A percentile compares a stretch with the other conserved stretches of the same genome.
Evolutionary conservation across 306 rosid species (phyloP).

Genomic region (Trifolium dubium): DNA sequence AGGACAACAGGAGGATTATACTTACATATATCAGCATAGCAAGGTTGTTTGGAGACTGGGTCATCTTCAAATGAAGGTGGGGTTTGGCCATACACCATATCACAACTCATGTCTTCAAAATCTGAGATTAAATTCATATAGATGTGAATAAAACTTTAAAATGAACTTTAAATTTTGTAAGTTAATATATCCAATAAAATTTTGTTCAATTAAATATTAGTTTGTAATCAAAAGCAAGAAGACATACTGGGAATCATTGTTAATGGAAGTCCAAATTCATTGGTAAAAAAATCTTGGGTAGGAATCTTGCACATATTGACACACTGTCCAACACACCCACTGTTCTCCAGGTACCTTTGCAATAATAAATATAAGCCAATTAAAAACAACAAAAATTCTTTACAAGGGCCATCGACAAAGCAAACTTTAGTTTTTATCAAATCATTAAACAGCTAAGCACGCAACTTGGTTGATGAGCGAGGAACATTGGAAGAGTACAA

Average conservation of each 20-base stretch:
- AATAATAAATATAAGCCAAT: background rate
- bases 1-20: background rate
- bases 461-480: background rate
- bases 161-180: background rate
- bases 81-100: constrained; percentile 90
- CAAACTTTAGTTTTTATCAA: background rate
- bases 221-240: background rate
- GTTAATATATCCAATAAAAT: background rate
- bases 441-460: background rate
- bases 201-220: background rate
- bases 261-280: constrained; percentile 94
- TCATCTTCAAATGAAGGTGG: constrained; percentile 90
- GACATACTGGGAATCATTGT: constrained; percentile 93
- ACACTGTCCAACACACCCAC: constrained; percentile 96
- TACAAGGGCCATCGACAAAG: constrained; percentile 6
- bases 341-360: constrained; percentile 87
- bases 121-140: constrained; percentile 53
- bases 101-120: constrained; percentile 98
- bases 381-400: background rate
- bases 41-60: constrained; percentile 85
- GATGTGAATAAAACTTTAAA: constrained; percentile 7
- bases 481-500: background rate
- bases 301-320: constrained; percentile 99
- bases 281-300: constrained; percentile 94
- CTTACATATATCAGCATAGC: constrained; percentile 78